Percentiles rank a stretch among this genome's conserved stretches.
phyloP scores from a whole-genome alignment of 495 filamentous ascomycete species.

The Aspergillus funiculosus region DNA sequence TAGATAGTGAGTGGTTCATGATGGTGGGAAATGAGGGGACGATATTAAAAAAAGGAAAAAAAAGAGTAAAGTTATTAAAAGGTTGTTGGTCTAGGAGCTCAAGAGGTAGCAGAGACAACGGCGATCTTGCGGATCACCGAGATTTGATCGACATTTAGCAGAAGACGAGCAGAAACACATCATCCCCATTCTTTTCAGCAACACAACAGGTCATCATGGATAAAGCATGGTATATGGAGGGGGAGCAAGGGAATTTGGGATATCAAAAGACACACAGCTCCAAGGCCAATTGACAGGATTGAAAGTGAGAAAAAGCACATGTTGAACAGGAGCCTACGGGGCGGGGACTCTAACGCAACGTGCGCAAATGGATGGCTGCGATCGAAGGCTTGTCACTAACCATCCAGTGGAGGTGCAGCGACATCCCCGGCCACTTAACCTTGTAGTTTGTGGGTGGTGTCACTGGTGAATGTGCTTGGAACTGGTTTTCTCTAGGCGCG shows the following conservation, averaged over 20 bases:
- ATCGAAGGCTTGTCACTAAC: slow-evolving; percentile 12
- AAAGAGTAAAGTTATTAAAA: not conserved
- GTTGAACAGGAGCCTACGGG: slow-evolving; percentile 10
- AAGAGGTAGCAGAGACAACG: slow-evolving; percentile 3
- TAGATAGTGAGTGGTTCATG: slow-evolving; percentile 26
- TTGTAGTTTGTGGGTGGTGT: not conserved
- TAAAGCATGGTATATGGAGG: slow-evolving; percentile 2
- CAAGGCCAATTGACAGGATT: not conserved
- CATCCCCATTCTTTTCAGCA: slow-evolving; percentile 5
- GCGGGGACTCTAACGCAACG: slow-evolving; percentile 22
- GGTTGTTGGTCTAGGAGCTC: not conserved
- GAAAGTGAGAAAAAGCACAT: slow-evolving; percentile 8
- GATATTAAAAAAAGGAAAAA: slow-evolving; percentile 6
- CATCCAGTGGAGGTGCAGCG: slow-evolving; percentile 9
- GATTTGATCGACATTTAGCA: slow-evolving; percentile 19
- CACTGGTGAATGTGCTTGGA: not conserved
- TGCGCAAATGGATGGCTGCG: slow-evolving; percentile 35
- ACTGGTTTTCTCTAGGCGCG: not conserved
- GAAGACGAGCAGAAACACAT: not conserved
- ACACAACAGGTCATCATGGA: slow-evolving; percentile 1
- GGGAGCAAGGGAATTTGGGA: slow-evolving; percentile 6
- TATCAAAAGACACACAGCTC: not conserved
- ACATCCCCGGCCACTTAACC: slow-evolving; percentile 2
- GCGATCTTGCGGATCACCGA: slow-evolving; percentile 22
- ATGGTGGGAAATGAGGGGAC: slow-evolving; percentile 10